Percentiles rank a stretch among this genome's conserved stretches.
Conservation (phyloP, 2,329 filamentous ascomycete genomes). For the Lasiodiplodia citricola region DNA sequence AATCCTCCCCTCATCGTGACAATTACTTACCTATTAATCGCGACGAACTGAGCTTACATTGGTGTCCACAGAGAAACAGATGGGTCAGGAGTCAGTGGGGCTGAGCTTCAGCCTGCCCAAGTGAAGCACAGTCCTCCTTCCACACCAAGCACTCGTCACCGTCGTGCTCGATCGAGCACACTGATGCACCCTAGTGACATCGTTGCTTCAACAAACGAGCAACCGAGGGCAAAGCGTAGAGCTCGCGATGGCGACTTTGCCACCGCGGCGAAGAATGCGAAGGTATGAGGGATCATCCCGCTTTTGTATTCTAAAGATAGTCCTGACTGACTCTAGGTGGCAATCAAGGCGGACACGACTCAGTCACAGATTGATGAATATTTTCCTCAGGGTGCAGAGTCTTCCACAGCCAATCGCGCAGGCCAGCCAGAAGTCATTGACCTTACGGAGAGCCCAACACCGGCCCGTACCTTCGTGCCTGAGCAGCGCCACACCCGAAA, state of each 20-base stretch:
- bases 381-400: neutral
- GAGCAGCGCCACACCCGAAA: neutral
- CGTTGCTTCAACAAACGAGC: neutral
- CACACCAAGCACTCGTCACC: neutral
- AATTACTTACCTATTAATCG: neutral
- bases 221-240: neutral
- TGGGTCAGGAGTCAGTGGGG: neutral
- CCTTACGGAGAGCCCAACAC: neutral
- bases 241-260: neutral
- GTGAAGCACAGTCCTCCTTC: neutral
- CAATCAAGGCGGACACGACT: neutral
- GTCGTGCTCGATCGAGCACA: neutral
- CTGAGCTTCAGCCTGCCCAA: neutral
- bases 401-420: neutral
- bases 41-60: neutral
- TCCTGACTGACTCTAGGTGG: neutral
- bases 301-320: neutral
- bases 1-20: neutral
- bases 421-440: neutral
- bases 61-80: neutral
- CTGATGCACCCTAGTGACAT: neutral
- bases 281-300: neutral
- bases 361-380: neutral
- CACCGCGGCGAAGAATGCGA: neutral
- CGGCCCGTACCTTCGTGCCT: neutral